Conservation (phyloP, 805 yeast genomes). For the Saturnispora zaruensis region DNA sequence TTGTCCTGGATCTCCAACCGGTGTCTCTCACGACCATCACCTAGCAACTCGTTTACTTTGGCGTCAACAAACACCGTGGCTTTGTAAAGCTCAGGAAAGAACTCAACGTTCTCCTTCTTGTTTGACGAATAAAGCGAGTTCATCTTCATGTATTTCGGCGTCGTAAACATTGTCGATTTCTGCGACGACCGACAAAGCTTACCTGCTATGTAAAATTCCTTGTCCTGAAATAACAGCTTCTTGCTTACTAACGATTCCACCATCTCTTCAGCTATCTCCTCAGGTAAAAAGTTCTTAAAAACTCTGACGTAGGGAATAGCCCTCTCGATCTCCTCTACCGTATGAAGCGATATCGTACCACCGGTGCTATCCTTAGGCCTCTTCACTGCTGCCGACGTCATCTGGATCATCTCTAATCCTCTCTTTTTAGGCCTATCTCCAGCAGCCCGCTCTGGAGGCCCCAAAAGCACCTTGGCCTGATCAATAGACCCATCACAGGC, state of each 20-base stretch:
- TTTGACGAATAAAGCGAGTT: constrained; percentile 1
- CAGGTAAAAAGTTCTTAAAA: constrained; percentile 44
- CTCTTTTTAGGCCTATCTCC: neutral
- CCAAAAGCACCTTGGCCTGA: constrained; percentile 26
- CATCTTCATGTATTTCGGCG: neutral
- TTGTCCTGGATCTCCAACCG: constrained; percentile 31
- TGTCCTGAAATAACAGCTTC: constrained; percentile 31
- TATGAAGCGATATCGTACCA: constrained; percentile 30
- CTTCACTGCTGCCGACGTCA: neutral
- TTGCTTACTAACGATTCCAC: constrained; percentile 36
- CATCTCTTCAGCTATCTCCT: constrained; percentile 37
- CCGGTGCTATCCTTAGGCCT: neutral
- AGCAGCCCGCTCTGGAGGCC: neutral
- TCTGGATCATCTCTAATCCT: neutral
- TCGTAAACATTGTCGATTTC: constrained; percentile 31
- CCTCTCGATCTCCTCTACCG: constrained; percentile 42
- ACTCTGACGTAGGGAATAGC: constrained; percentile 45
- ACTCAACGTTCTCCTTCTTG: neutral
- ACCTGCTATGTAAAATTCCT: constrained; percentile 55
- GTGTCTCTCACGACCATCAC: constrained; percentile 17
- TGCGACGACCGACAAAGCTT: constrained; percentile 55
- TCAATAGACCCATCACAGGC: constrained; percentile 47
- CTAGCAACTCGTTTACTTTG: constrained; percentile 17
- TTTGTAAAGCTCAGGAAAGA: constrained; percentile 14
- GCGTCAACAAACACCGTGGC: constrained; percentile 13